Base-by-base conservation (phyloP, 495 filamentous ascomycete genomes). In the Jackrogersella multiformis region DNA sequence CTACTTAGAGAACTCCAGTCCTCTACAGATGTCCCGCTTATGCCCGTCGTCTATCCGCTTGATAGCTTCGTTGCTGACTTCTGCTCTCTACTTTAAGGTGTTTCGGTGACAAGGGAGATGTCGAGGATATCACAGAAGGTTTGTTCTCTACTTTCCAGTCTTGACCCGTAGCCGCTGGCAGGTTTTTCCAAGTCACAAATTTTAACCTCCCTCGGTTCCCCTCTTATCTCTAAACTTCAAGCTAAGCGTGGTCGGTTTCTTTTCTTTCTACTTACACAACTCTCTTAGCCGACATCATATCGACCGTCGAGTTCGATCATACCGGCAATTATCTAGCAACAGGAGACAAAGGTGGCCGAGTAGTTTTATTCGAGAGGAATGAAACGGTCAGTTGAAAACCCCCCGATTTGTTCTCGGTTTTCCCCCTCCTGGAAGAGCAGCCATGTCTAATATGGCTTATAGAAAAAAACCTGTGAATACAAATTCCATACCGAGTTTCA, bases 381-480 rank as follows among this genome's bases (percentile, higher is more conserved):
- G 96, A 99, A 79, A 96, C 93, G 76, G 94, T 96, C 82, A 79
- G 88, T 81, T 39, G 41, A 54, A n/a, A 35, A n/a, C n/a, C 42
- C 42, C 39, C 42, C 38, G 35, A 58, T 57, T 48, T 69, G 24
- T 16, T 18, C 45, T 18, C n/a, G n/a, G 26, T 30, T 41, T 4
- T n/a, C 59, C 46, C 51, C 36, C 46, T 64, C 12, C 9, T 69
- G 68, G 69, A 76, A 64, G n/a, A 46, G 57, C 51, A 59, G 59
- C 63, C 9, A 28, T 4, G 41, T 63, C 54, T 72, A 54, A 74
- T 62, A 24, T 48, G 5, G 4, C n/a, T n/a, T 56, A 54, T 74
- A 97, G 94, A 98, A 98, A 88, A 99, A 98, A 90, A 97, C 95
- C 12, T 99, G 95, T 86, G 95, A 99, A 79, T 99, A 99, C 85